These are phyloP conservation scores for Coelastrella sp. DNA, from an alignment of 139 green algal species.

Conservation along the genomic window DNA sequence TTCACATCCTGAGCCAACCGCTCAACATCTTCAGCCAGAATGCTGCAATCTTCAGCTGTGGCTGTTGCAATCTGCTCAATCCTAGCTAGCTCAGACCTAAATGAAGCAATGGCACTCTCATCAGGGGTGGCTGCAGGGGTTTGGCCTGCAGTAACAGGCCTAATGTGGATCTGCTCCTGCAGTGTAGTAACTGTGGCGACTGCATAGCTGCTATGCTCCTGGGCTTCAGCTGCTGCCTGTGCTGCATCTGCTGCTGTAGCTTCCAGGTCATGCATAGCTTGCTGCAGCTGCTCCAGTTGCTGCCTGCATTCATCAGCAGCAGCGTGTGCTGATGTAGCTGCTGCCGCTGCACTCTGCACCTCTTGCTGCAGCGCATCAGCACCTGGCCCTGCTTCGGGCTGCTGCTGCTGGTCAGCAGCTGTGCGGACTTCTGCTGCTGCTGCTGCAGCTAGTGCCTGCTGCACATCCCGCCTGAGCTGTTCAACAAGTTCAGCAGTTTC, in stretches of 20 bases:
- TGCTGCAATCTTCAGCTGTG: background rate
- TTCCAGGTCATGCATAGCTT: background rate
- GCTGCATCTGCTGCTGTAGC: background rate
- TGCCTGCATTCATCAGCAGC: background rate
- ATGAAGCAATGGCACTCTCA: background rate
- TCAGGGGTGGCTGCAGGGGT: too few relatives aligned
- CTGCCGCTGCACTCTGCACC: background rate
- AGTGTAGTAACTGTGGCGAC: too few relatives aligned
- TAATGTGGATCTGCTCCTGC: too few relatives aligned
- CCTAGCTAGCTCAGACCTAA: background rate
- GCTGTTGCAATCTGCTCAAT: background rate
- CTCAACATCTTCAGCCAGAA: background rate
- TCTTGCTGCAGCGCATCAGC: background rate
- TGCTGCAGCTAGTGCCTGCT: background rate
- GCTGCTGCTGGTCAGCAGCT: background rate
- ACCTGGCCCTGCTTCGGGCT: background rate
- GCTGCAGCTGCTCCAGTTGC: constrained; percentile 20
- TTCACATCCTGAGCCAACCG: background rate
- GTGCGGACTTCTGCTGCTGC: background rate
- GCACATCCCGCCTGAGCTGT: background rate
- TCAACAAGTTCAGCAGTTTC: background rate
- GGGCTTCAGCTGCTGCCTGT: constrained; percentile 3
- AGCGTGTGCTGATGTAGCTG: background rate
- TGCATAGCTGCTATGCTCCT: background rate
- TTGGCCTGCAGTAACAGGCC: too few relatives aligned